Evolutionary conservation across 768 basidiomycete species (phyloP).

Genomic region (Lepiota venenata): DNA sequence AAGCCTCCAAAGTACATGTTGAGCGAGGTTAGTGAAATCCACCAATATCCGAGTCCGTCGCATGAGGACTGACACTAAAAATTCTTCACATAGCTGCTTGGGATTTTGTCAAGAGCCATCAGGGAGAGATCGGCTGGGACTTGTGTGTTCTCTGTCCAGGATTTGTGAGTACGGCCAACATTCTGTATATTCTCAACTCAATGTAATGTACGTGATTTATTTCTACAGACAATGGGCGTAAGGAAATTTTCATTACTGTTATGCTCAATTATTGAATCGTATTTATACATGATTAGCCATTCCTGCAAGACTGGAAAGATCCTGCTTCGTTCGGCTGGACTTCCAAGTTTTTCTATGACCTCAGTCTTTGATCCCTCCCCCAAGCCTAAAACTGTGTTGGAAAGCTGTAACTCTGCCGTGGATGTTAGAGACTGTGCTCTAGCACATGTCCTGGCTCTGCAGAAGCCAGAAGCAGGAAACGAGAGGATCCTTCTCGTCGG

Average conservation of each 20-base stretch:
- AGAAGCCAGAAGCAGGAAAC: slow-evolving; percentile 7
- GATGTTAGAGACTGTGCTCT: slow-evolving; percentile 10
- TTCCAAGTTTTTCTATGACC: slow-evolving; percentile 4
- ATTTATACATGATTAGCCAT: not conserved
- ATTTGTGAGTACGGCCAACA: not conserved
- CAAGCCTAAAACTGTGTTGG: not conserved
- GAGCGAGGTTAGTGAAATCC: not conserved
- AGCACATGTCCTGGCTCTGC: slow-evolving; percentile 8
- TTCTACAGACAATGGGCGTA: slow-evolving; percentile 5
- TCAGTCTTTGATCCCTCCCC: slow-evolving; percentile 3
- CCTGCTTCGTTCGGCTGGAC: slow-evolving; percentile 1
- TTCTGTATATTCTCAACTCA: not conserved
- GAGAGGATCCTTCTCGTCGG: slow-evolving; percentile 8
- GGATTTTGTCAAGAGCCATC: slow-evolving; percentile 5
- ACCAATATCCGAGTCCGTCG: not conserved
- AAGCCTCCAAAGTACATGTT: slow-evolving; percentile 5
- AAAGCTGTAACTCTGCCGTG: not conserved
- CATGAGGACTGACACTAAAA: not conserved
- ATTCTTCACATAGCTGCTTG: slow-evolving; percentile 6
- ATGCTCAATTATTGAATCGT: not conserved
- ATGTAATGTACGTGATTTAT: not conserved
- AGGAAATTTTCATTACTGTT: not conserved
- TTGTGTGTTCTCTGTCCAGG: not conserved
- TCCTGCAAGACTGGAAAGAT: slow-evolving; percentile 7
- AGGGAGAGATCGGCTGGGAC: slow-evolving; percentile 10